Conservation (phyloP, 1,284 basidiomycete species). For the Marasmius tenuissimus region DNA sequence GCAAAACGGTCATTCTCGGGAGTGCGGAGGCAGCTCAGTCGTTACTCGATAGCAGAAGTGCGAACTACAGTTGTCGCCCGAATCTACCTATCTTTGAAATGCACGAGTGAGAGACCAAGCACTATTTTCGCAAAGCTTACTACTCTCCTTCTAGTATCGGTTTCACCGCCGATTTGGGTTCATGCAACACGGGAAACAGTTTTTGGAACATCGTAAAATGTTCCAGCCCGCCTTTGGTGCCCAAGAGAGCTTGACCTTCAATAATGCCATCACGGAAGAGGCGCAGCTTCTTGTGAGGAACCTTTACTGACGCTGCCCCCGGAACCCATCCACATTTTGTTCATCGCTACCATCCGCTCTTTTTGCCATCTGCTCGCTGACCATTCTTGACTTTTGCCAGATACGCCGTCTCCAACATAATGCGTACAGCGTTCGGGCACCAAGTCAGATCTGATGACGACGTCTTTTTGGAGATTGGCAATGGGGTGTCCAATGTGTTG, state of each 20-base stretch:
- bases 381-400: conserved; percentile 7
- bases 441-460: conserved; percentile 22
- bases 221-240: conserved; percentile 16
- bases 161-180: conserved; percentile 16
- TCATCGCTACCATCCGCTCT: conserved; percentile 9
- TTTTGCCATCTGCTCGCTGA: background rate
- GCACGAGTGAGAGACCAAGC: background rate
- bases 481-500: conserved; percentile 9
- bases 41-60: conserved; percentile 12
- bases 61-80: conserved; percentile 15
- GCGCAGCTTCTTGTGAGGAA: conserved; percentile 16
- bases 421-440: conserved; percentile 22
- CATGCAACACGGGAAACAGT: conserved; percentile 18
- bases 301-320: conserved; percentile 6
- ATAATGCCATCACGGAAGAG: conserved; percentile 15
- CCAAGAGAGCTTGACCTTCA: conserved; percentile 14
- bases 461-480: conserved; percentile 15
- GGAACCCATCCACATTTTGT: conserved; percentile 12
- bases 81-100: conserved; percentile 9
- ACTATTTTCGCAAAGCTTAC: background rate
- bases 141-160: conserved; percentile 18
- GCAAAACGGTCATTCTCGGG: conserved; percentile 10
- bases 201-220: conserved; percentile 19
- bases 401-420: conserved; percentile 20
- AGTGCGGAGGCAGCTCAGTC: conserved; percentile 11